Evolutionary conservation across 2,329 filamentous ascomycete genomes (phyloP), one percentile per base, ranked within the genome.

Genomic region (Beauveria varroae): DNA sequence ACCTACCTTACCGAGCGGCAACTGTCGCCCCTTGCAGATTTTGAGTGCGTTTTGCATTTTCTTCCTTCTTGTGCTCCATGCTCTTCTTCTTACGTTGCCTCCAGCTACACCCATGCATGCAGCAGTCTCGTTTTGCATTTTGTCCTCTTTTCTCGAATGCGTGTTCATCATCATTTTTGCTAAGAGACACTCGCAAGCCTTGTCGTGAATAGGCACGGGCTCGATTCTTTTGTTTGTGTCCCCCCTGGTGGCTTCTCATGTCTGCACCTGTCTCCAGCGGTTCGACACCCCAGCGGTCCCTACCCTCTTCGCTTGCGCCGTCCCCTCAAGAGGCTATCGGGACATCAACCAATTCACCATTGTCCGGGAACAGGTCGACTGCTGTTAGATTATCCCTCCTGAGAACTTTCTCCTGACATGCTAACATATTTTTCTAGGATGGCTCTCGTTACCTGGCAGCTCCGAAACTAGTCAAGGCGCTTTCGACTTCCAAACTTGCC

Each of bases 401-500:
- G 34, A 37, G 10, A 52, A 9, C 14, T 2, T 34, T 56, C 22
- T 62, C 61, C 43, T 54, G 70, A 69, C 58, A 64, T 68, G 18
- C 54, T 57, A n/a, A 61, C 53, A 24, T 34, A 3, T 46, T n/a
- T 37, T 20, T 34, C 34, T 61, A 73, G 65, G 68, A 69, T 22
- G 62, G 61, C 28, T 62, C 61, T 43, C 59, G 65, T 26, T 53
- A 22, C n/a, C 44, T 62, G 10, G 51, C 66, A 2, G 63, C 65
- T 55, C 80, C 80, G 68, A 81, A 79, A 66, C 70, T 73, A n/a
- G 71, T 80, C 34, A 72, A 75, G 43, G 76, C 77, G 44, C 73
- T 86, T 64, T 71, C 78, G 30, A 78, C 82, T 5, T 82, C 79
- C 54, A 85, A 82, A 67, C 70, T 85, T 65, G 77, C 76, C 61